Percentiles rank a stretch among this genome's conserved stretches.
phyloP scores from a whole-genome alignment of 176 grass and related monocot species.

The Guadua angustifolia region DNA sequence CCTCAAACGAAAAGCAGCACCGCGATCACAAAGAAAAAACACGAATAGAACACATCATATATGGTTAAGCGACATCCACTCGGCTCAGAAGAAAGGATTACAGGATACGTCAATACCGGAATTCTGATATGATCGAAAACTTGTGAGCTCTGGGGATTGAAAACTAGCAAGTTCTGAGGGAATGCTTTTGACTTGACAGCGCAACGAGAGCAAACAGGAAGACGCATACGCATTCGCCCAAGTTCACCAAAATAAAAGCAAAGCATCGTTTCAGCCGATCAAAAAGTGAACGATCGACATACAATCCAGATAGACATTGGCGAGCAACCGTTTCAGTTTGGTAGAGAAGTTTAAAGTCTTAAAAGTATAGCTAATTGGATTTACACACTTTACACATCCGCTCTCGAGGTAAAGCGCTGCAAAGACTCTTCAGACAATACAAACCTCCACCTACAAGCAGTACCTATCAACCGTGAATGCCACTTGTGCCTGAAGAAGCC shows the following conservation, averaged over 20 bases:
- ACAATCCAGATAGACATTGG: not conserved
- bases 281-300: not conserved
- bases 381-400: not conserved
- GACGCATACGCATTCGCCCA: not conserved
- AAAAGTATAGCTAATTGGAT: constrained; percentile 6
- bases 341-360: not conserved
- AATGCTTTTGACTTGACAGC: not conserved
- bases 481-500: not conserved
- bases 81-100: not conserved
- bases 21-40: too few species aligned
- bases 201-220: not conserved
- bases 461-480: not conserved
- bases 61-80: not conserved
- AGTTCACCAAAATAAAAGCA: not conserved
- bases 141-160: not conserved
- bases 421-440: not conserved
- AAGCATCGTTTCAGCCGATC: not conserved
- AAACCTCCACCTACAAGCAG: not conserved
- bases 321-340: not conserved
- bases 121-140: not conserved
- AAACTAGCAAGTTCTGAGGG: not conserved
- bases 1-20: too few species aligned
- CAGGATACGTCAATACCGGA: not conserved
- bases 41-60: not conserved
- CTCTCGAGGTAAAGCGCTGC: not conserved